Percentiles rank a stretch among this genome's conserved stretches.
phyloP scores from a whole-genome alignment of 352 stramenopile species.

The Globisporangium emineosum region DNA sequence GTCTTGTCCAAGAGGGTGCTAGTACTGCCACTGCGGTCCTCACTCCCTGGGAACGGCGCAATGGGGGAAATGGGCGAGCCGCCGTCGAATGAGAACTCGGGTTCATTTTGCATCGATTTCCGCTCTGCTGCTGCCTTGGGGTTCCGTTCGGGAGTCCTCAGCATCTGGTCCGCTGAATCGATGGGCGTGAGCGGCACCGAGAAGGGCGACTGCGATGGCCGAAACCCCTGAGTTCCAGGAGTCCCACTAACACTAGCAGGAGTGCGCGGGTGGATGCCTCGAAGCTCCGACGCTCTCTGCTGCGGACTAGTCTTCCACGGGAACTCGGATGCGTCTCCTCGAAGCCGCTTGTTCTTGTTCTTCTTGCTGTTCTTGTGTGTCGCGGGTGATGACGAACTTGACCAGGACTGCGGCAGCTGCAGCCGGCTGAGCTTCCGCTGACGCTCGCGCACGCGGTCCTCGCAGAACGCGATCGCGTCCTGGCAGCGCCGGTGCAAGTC shows the following conservation, averaged over 20 bases:
- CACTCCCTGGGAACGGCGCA: background rate
- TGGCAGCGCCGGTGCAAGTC: constrained; percentile 42
- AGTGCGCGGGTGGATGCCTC: constrained; percentile 15
- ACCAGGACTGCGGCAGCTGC: constrained; percentile 22
- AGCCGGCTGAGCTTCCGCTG: constrained; percentile 39
- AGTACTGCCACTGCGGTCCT: background rate
- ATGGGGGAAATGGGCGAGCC: constrained; percentile 47
- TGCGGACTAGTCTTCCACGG: constrained; percentile 1
- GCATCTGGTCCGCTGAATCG: background rate
- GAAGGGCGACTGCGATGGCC: background rate
- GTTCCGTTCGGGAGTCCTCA: background rate
- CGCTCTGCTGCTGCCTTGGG: background rate
- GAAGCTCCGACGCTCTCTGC: background rate
- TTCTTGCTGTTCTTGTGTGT: constrained; percentile 20
- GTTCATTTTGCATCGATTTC: background rate
- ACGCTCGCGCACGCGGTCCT: constrained; percentile 35
- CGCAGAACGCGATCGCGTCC: constrained; percentile 38
- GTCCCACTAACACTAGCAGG: background rate
- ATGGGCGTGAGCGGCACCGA: constrained; percentile 9
- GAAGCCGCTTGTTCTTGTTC: constrained; percentile 15
- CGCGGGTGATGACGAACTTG: constrained; percentile 3
- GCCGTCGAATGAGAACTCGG: constrained; percentile 31
- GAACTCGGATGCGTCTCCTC: constrained; percentile 9
- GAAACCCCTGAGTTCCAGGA: background rate
- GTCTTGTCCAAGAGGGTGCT: background rate